Evolutionary conservation across 768 basidiomycete genomes (phyloP), one percentile per base, ranked within the genome.

Genomic region (Mycena rosella): DNA sequence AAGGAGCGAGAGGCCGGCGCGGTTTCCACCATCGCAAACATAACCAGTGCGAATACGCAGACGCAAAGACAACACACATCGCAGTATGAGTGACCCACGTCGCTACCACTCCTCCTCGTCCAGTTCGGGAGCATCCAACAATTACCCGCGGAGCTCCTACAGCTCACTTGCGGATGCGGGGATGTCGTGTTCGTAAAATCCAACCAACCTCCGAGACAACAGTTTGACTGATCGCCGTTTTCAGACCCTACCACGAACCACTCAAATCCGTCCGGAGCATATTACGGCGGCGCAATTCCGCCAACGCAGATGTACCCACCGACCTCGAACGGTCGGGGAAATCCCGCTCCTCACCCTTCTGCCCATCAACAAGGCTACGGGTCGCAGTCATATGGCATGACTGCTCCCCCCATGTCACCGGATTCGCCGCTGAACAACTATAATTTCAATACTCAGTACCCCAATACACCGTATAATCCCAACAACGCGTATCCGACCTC

Each of bases 151-250:
- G 32, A 64, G 63, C 45, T 57, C 63, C 0, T 64, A 64, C 55
- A 64, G 63, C 36, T 57, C 54, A 17, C 63, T 64, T 9, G 55
- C 54, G 26, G 47, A 57, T 30, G 54, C 63, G 10, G 63, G 54
- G 11, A 64, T 57, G 47, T 56, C 45, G 22, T 57, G 63, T 64
- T 22, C 13, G 63, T 57, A 29, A n/a, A n/a, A 26, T 13, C 17
- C 17, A 36, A 45, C 2, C 6, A n/a, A n/a, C n/a, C n/a, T 54
- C n/a, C 29, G 13, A 17, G 34, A 4, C 26, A 36, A 2, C 20
- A 40, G 1, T 1, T 47, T 55, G 7, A 18, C 62, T 63, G 10
- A 63, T 45, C 32, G 13, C 3, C 17, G n/a, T 15, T 36, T 18
- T 3, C 45, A 57, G 55, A 57, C 22, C 54, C 63, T 2, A 27